A percentile compares a stretch with the other conserved stretches of the same genome.
phyloP scores from a whole-genome alignment of 2,329 filamentous ascomycete genomes.

The Gnomoniopsis sp. region DNA sequence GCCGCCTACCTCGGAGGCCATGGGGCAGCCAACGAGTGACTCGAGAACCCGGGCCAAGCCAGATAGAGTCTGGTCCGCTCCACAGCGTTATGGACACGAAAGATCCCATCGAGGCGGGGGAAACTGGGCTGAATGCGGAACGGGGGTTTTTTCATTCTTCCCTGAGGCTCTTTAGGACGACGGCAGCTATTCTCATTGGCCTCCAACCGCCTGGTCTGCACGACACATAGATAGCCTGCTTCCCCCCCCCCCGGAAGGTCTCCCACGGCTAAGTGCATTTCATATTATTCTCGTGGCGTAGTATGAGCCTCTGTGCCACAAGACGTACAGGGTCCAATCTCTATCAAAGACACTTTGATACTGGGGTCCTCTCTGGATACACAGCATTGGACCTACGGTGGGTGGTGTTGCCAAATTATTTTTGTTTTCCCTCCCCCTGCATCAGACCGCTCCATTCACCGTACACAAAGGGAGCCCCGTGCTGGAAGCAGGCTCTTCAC shows the following conservation, averaged over 20 bases:
- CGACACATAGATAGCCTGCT: not conserved
- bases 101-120: too few relatives aligned
- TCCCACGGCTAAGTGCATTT: constrained; percentile 1
- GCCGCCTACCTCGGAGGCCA: not conserved
- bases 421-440: too few relatives aligned
- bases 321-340: not conserved
- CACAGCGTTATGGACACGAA: too few relatives aligned
- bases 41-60: not conserved
- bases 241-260: not conserved
- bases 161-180: too few relatives aligned
- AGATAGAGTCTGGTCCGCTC: not conserved
- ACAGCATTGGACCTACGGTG: too few relatives aligned
- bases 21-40: too few relatives aligned
- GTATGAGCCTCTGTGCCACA: not conserved
- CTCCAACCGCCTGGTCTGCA: not conserved
- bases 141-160: not conserved
- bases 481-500: too few relatives aligned
- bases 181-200: not conserved
- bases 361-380: not conserved
- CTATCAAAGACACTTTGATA: not conserved
- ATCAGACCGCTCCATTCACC: too few relatives aligned
- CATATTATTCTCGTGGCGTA: constrained; percentile 6
- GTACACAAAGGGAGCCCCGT: too few relatives aligned
- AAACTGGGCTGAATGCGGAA: not conserved
- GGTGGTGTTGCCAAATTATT: too few relatives aligned